Base-by-base conservation (phyloP, 2,329 filamentous ascomycete genomes). In the Penicillium capsulatum region DNA sequence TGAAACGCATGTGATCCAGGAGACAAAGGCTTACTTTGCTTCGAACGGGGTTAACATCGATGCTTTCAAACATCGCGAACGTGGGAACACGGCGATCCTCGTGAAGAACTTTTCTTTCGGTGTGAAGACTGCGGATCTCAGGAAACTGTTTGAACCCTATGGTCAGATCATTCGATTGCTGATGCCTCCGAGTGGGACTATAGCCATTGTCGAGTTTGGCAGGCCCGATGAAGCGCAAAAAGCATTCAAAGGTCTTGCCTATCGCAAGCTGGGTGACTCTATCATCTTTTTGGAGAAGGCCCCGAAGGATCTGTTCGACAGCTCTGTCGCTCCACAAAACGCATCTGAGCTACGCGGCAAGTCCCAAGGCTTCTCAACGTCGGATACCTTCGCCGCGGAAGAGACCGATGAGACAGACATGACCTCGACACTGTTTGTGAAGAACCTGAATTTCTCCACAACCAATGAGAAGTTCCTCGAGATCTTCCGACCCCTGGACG, bases 101-200 rank as follows among this genome's bases (percentile, higher is more conserved):
- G 85, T 97, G 32, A 98, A 98, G 70, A 97, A 97, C 63, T 90
- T 98, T 55, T 82, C 89, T 1, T 90, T 84, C 59, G 86, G 86
- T 36, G 90, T 88, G 17, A 84, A 81, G 34, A 70, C 79, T 36
- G 84, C 89, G 39, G 89, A 96, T 61, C 69, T 97, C 27, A 80
- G 81, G 53, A 81, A 79, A 43, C 68, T 94, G 44, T 92, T 96
- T 57, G 86, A 91, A 59, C 86, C 90, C 58, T 88, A 86, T 61
- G 92, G 92, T 16, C 79, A 84, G 40, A 77, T 97, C 15, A 77
- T 82, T 47, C 81, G 81, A 57, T 81, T 97, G 36, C 71, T 98
- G 45, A 94, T 98, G 82, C 92, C 92, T 9, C 89, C 92, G 1
- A 84, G 84, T 44, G 90, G 89, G 17, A 94, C 90, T 38, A 94